Evolutionary conservation across 192 early-diverging fungal species (phyloP).

Genomic region (Geranomyces variabilis): DNA sequence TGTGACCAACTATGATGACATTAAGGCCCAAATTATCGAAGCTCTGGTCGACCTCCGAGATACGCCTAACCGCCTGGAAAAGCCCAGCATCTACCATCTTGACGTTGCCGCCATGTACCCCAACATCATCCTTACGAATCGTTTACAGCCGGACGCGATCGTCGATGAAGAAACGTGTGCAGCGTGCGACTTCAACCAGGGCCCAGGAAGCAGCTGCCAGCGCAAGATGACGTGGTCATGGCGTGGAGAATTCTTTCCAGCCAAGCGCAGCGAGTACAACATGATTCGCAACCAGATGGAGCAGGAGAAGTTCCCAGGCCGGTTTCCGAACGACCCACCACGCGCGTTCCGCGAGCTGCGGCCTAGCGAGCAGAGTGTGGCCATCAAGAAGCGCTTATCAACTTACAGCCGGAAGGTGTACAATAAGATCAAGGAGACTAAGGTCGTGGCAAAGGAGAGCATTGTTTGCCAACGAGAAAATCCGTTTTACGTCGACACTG

Average conservation of each 20-base stretch:
- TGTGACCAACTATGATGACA: conserved; percentile 87
- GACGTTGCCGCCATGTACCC: conserved; percentile 99
- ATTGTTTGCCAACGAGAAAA: conserved; percentile 97
- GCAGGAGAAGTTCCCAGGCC: conserved; percentile 76
- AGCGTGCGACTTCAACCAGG: conserved; percentile 88
- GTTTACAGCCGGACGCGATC: conserved; percentile 96
- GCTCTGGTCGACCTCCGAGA: conserved; percentile 78
- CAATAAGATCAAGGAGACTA: conserved; percentile 77
- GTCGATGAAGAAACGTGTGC: conserved; percentile 87
- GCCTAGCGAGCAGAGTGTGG: conserved; percentile 65
- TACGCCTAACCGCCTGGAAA: conserved; percentile 72
- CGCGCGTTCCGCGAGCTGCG: conserved; percentile 72
- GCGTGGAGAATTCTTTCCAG: conserved; percentile 95
- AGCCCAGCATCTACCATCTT: conserved; percentile 94
- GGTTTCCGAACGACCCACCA: conserved; percentile 43
- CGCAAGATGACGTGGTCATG: conserved; percentile 95
- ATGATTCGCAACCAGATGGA: conserved; percentile 90
- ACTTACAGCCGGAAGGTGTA: conserved; percentile 92
- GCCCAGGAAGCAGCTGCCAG: conserved; percentile 84
- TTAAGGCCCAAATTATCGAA: conserved; percentile 63
- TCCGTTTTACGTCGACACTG: conserved; percentile 98
- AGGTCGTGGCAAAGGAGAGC: conserved; percentile 80
- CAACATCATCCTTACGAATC: conserved; percentile 98
- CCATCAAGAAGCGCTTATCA: conserved; percentile 77
- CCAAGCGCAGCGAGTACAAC: conserved; percentile 83